phyloP scores from a whole-genome alignment of 139 green algal species.

The Pleodorina starrii region DNA sequence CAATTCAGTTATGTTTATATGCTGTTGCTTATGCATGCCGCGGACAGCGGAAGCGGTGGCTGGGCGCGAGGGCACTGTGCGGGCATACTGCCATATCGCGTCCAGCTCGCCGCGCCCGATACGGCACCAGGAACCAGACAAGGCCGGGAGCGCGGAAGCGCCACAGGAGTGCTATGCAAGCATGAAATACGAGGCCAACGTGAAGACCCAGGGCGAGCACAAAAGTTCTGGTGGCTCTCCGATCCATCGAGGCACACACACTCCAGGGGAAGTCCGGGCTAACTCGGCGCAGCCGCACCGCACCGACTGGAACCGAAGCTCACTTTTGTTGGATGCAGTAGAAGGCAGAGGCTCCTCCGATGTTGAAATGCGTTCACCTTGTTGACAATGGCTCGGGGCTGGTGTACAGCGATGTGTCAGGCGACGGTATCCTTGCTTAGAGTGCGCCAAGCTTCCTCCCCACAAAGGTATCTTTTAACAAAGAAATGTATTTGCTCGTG shows the following conservation, averaged over 20 bases:
- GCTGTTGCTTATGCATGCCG: too few relatives aligned
- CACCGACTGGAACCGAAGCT: not conserved
- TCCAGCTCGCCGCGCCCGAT: not conserved
- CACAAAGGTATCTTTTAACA: not conserved
- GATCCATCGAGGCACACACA: constrained; percentile 18
- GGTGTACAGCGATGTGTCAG: constrained; percentile 5
- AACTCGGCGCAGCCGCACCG: too few relatives aligned
- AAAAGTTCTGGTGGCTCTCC: too few relatives aligned
- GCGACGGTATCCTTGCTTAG: not conserved
- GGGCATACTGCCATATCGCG: not conserved
- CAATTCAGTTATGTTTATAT: too few relatives aligned
- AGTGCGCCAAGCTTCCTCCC: not conserved
- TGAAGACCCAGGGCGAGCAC: too few relatives aligned
- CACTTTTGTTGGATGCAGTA: not conserved
- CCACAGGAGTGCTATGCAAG: too few relatives aligned
- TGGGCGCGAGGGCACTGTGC: too few relatives aligned
- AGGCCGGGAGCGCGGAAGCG: too few relatives aligned
- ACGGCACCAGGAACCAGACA: not conserved
- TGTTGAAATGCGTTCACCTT: not conserved
- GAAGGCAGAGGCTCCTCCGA: not conserved
- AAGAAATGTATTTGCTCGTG: not conserved
- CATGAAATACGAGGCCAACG: too few relatives aligned
- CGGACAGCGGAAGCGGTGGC: too few relatives aligned
- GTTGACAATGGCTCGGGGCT: not conserved
- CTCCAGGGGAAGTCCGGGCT: not conserved